Evolutionary conservation across 306 rosid species (phyloP).

Genomic region (Amphicarpaea edgeworthii): DNA sequence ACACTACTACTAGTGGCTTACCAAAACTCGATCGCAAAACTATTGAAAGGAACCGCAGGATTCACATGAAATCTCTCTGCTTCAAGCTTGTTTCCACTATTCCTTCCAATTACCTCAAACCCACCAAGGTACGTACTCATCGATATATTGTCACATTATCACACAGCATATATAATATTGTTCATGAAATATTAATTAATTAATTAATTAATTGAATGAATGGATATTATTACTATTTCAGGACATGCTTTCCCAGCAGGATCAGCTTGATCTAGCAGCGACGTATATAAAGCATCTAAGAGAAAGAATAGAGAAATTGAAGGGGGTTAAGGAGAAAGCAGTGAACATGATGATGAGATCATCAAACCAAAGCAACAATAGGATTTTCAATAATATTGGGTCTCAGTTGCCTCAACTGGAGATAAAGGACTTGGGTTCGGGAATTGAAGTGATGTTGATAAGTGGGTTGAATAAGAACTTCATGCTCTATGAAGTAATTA

Average conservation of each 20-base stretch:
- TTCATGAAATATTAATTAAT: too few species aligned
- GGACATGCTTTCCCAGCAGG: conserved; percentile 64
- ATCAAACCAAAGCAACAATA: background rate
- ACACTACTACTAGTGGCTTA: background rate
- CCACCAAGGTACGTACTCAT: conserved; percentile 51
- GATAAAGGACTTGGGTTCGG: conserved; percentile 57
- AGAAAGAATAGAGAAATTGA: conserved; percentile 60
- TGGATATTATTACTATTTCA: conserved; percentile 11
- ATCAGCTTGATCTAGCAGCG: conserved; percentile 60
- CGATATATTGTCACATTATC: too few species aligned
- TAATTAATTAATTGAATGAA: background rate
- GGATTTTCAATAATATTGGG: background rate
- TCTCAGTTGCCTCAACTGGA: conserved; percentile 57
- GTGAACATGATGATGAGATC: conserved; percentile 19
- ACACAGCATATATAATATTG: too few species aligned
- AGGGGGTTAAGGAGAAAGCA: conserved; percentile 57
- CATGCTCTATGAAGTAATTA: conserved; percentile 62
- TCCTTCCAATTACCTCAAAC: conserved; percentile 55
- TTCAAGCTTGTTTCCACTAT: conserved; percentile 66
- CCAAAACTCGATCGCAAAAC: conserved; percentile 69
- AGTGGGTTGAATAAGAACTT: conserved; percentile 62
- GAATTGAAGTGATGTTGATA: conserved; percentile 64
- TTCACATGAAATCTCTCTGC: conserved; percentile 77
- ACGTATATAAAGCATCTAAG: conserved; percentile 59
- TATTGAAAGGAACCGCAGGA: conserved; percentile 73